Conservation (phyloP, 495 filamentous ascomycete species). For the Aspergillus saccharolyticus region DNA sequence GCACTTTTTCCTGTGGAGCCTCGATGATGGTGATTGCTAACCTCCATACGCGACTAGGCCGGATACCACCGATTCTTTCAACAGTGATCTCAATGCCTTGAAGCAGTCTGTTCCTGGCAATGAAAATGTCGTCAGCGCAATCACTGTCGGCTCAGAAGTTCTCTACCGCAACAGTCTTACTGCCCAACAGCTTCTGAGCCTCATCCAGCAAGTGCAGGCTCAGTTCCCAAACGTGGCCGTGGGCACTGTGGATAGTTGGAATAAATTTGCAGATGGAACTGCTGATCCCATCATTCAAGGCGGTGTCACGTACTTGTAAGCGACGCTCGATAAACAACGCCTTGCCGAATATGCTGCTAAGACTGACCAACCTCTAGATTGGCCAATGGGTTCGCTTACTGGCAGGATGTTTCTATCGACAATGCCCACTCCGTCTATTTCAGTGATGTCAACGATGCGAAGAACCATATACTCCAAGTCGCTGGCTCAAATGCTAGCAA, state of each 20-base stretch:
- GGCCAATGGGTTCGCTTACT: slow-evolving; percentile 80
- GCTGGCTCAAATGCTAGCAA: slow-evolving; percentile 47
- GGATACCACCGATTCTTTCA: slow-evolving; percentile 60
- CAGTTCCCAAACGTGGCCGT: slow-evolving; percentile 53
- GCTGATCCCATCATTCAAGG: slow-evolving; percentile 60
- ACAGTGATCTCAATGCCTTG: slow-evolving; percentile 56
- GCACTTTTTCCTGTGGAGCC: slow-evolving; percentile 10
- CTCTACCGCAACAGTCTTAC: slow-evolving; percentile 72
- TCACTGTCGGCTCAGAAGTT: slow-evolving; percentile 74
- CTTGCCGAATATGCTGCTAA: background rate
- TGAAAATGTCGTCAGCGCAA: slow-evolving; percentile 59
- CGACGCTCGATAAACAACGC: background rate
- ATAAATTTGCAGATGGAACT: slow-evolving; percentile 70
- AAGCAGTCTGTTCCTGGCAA: slow-evolving; percentile 47
- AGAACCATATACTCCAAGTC: slow-evolving; percentile 60
- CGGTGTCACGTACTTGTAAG: slow-evolving; percentile 59
- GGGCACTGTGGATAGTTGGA: slow-evolving; percentile 79
- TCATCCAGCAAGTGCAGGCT: slow-evolving; percentile 58
- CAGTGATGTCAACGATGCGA: slow-evolving; percentile 67
- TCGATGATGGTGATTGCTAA: slow-evolving; percentile 2
- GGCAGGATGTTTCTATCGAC: slow-evolving; percentile 62
- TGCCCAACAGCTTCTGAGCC: slow-evolving; percentile 53
- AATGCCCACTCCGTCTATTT: slow-evolving; percentile 68
- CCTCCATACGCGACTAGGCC: slow-evolving; percentile 45
- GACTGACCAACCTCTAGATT: slow-evolving; percentile 34